Conservation (phyloP, 1,139 yeast genomes). For the Zygotorulaspora mrakii region DNA sequence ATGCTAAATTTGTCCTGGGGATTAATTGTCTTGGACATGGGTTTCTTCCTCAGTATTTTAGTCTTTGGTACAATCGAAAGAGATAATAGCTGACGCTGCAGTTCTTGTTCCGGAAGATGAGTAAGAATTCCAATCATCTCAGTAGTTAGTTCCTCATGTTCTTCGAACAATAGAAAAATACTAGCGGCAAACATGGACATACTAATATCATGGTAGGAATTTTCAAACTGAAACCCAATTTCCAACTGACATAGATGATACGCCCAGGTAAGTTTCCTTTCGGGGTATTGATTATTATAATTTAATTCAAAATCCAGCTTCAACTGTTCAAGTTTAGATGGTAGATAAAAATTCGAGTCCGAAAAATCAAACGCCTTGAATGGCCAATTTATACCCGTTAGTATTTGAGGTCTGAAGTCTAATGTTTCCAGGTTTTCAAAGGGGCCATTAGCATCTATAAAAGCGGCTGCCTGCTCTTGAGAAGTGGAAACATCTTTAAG, state of each 20-base stretch:
- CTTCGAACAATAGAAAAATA: constrained; percentile 66
- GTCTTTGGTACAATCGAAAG: constrained; percentile 82
- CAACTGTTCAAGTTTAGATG: constrained; percentile 45
- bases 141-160: constrained; percentile 51
- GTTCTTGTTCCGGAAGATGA: constrained; percentile 66
- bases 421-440: constrained; percentile 40
- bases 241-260: constrained; percentile 82
- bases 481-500: constrained; percentile 65
- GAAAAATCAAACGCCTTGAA: constrained; percentile 24
- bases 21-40: constrained; percentile 70
- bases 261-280: constrained; percentile 78
- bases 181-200: constrained; percentile 79
- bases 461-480: constrained; percentile 16
- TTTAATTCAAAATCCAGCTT: constrained; percentile 44
- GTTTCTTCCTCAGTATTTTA: constrained; percentile 64
- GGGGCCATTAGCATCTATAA: constrained; percentile 40
- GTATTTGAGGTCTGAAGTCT: constrained; percentile 49
- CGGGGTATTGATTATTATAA: constrained; percentile 63
- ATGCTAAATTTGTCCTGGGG: constrained; percentile 62
- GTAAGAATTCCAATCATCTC: constrained; percentile 64
- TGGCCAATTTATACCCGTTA: constrained; percentile 45
- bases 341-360: constrained; percentile 45
- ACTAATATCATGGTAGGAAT: constrained; percentile 71
- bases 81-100: constrained; percentile 75
- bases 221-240: constrained; percentile 61